Conservation (phyloP, 306 rosid species). For the Acacia acuminata region DNA sequence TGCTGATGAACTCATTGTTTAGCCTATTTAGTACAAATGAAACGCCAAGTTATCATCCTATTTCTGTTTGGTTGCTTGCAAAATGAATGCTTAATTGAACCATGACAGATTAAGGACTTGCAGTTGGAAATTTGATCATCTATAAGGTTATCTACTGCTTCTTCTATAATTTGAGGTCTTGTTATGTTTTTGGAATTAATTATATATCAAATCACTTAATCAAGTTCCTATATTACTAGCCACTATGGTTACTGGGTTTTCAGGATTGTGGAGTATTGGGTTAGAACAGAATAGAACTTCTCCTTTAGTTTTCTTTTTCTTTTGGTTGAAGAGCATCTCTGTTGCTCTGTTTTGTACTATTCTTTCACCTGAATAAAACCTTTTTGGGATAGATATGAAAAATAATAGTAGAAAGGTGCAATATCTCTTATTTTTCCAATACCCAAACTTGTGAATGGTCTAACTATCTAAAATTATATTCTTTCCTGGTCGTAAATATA, state of each 20-base stretch:
- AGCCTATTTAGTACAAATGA: conserved; percentile 49
- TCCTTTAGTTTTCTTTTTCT: neutral
- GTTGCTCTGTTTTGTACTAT: neutral
- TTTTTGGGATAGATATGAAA: no score
- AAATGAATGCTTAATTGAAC: neutral
- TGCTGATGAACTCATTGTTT: conserved; percentile 68
- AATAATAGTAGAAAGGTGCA: no score
- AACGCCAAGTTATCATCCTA: neutral
- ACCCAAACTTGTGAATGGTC: neutral
- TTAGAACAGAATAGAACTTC: neutral
- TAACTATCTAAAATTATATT: neutral
- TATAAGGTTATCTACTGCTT: no score
- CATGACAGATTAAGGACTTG: neutral
- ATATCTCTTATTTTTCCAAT: neutral
- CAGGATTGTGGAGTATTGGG: neutral
- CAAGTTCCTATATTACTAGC: no score
- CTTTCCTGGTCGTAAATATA: no score
- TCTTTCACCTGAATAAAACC: neutral
- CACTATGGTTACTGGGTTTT: neutral
- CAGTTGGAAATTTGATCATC: neutral
- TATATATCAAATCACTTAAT: neutral
- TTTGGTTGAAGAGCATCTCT: neutral
- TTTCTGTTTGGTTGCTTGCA: neutral
- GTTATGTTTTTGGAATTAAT: no score
- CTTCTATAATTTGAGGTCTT: no score